Evolutionary conservation across 306 rosid species (phyloP).

Genomic region (Gillenia trifoliata): DNA sequence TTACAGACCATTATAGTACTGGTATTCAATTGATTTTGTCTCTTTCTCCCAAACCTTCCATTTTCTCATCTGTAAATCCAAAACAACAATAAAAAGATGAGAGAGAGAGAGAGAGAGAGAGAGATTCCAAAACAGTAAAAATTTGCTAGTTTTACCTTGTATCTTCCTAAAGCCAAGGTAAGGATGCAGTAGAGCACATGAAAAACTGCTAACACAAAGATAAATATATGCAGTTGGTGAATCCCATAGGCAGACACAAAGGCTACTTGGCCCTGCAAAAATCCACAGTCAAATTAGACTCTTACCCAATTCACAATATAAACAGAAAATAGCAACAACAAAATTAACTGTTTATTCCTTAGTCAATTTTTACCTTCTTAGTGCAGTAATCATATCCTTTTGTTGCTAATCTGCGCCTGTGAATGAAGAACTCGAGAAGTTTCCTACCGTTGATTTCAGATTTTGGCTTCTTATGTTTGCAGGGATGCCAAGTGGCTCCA

Average conservation of each 20-base stretch:
- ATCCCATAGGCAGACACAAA: conserved; percentile 80
- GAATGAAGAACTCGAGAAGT: conserved; percentile 23
- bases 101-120: conserved; percentile 1
- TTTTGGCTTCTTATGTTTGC: conserved; percentile 3
- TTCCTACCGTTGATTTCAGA: conserved; percentile 2
- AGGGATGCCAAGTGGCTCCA: conserved; percentile 63
- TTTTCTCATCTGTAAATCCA: conserved; percentile 55
- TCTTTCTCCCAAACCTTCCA: conserved; percentile 86
- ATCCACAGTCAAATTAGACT: background rate
- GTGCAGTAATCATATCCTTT: conserved; percentile 39
- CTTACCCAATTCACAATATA: background rate
- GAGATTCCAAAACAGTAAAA: background rate
- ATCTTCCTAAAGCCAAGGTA: conserved; percentile 61
- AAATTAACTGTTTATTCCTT: background rate
- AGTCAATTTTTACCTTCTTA: conserved; percentile 13
- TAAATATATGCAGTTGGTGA: conserved; percentile 88
- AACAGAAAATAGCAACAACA: background rate
- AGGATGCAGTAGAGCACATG: conserved; percentile 66
- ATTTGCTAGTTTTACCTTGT: conserved; percentile 39
- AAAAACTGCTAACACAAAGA: conserved; percentile 59
- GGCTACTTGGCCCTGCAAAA: conserved; percentile 54
- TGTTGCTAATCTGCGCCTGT: conserved; percentile 32
- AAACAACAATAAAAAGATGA: background rate
- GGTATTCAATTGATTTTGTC: conserved; percentile 48
- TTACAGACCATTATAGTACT: conserved; percentile 32